Percentiles rank a stretch among this genome's conserved stretches.
phyloP scores from a whole-genome alignment of 345 rosid species.

The Hirschfeldia incana region DNA sequence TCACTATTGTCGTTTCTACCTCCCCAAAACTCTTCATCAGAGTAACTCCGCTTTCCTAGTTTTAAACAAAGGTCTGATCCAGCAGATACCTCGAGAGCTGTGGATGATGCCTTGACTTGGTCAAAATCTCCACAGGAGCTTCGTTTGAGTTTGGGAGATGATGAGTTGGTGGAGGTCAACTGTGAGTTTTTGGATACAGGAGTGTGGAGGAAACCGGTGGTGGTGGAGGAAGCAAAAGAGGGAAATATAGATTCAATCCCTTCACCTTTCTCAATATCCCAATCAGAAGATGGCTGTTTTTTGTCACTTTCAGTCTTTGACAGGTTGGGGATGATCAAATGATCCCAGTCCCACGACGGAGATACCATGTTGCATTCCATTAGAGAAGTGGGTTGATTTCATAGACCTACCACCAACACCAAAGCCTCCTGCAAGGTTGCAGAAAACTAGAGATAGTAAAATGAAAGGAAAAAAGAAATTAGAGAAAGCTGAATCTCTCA shows the following conservation, averaged over 20 bases:
- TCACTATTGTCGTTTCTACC: conserved; percentile 52
- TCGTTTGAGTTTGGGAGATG: conserved; percentile 16
- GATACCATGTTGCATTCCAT: conserved; percentile 81
- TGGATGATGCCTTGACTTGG: conserved; percentile 28
- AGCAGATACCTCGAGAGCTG: conserved; percentile 31
- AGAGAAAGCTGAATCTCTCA: conserved; percentile 1
- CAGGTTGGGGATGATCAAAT: conserved; percentile 50
- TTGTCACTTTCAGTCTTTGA: conserved; percentile 50
- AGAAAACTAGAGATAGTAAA: no score
- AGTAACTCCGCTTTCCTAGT: conserved; percentile 51
- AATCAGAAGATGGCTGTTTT: conserved; percentile 48
- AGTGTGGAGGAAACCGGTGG: conserved; percentile 61
- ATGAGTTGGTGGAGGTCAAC: conserved; percentile 26
- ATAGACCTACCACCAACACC: conserved; percentile 18
- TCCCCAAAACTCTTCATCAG: conserved; percentile 59
- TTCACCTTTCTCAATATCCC: conserved; percentile 62
- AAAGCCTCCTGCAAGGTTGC: not conserved
- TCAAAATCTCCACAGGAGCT: conserved; percentile 33
- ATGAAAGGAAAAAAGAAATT: no score
- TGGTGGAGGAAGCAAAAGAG: conserved; percentile 55
- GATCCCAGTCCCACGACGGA: conserved; percentile 86
- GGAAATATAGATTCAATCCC: conserved; percentile 60
- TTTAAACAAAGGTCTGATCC: conserved; percentile 39
- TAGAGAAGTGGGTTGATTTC: conserved; percentile 46
- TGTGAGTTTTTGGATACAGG: conserved; percentile 49